Conservation (phyloP, 306 rosid species). For the Fragaria nilgerrensis region DNA sequence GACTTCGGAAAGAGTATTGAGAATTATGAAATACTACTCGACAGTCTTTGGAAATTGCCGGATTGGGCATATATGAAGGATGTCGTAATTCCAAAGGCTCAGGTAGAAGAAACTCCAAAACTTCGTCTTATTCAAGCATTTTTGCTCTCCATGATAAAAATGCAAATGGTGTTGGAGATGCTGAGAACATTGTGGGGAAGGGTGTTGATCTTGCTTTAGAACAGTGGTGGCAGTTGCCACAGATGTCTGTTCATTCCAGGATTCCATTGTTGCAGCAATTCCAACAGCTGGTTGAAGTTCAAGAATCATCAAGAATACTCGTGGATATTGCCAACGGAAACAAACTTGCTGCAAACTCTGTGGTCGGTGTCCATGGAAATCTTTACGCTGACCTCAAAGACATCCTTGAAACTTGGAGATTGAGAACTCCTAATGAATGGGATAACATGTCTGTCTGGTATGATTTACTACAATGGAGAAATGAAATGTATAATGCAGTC, state of each 20-base stretch:
- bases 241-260: conserved; percentile 96
- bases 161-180: conserved; percentile 87
- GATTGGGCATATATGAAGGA: conserved; percentile 99
- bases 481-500: conserved; percentile 92
- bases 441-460: conserved; percentile 98
- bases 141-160: conserved; percentile 88
- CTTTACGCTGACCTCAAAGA: conserved; percentile 98
- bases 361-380: conserved; percentile 78
- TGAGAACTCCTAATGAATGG: conserved; percentile 98
- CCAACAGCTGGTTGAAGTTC: conserved; percentile 99
- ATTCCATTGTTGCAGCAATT: conserved; percentile 97
- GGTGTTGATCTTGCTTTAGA: conserved; percentile 96
- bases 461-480: conserved; percentile 99
- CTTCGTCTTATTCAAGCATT: conserved; percentile 86
- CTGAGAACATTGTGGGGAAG: conserved; percentile 85
- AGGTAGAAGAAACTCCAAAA: conserved; percentile 97
- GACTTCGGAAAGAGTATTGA: conserved; percentile 96
- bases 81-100: conserved; percentile 95
- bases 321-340: conserved; percentile 86
- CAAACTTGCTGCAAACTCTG: conserved; percentile 68
- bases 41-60: conserved; percentile 94
- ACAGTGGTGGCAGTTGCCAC: conserved; percentile 99
- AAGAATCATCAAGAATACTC: conserved; percentile 78
- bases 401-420: conserved; percentile 98
- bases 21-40: conserved; percentile 91